Conservation (phyloP, 306 rosid species). For the Trifolium dubium region DNA sequence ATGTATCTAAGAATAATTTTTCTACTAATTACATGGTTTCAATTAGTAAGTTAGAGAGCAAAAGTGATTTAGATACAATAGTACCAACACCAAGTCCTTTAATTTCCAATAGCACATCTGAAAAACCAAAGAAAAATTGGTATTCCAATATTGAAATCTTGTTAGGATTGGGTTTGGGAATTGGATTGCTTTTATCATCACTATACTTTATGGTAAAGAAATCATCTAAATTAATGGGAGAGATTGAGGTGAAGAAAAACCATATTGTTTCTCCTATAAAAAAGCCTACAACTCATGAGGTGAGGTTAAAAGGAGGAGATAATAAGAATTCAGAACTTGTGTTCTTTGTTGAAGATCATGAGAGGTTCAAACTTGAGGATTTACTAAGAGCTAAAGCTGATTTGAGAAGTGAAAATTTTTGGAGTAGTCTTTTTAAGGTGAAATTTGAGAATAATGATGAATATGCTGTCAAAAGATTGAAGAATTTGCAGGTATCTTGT, state of each 20-base stretch:
- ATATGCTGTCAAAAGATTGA: constrained; percentile 77
- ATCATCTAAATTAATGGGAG: constrained; percentile 23
- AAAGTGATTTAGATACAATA: background rate
- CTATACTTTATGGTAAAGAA: constrained; percentile 46
- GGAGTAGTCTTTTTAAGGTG: constrained; percentile 74
- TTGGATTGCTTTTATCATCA: constrained; percentile 40
- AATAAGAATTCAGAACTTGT: constrained; percentile 51
- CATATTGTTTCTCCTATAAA: constrained; percentile 42
- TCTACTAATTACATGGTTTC: constrained; percentile 22
- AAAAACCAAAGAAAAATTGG: background rate
- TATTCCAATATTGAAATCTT: background rate
- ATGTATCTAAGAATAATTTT: constrained; percentile 61
- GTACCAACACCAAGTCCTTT: constrained; percentile 32
- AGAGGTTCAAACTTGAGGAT: constrained; percentile 69
- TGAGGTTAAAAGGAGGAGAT: constrained; percentile 34
- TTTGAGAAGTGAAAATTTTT: constrained; percentile 56
- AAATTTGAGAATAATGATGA: constrained; percentile 52
- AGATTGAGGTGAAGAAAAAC: constrained; percentile 31
- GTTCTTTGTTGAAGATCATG: constrained; percentile 67
- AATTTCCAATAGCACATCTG: background rate
- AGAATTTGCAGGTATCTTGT: constrained; percentile 63
- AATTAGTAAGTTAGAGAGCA: constrained; percentile 24
- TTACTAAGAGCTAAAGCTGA: constrained; percentile 67
- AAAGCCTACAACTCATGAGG: constrained; percentile 25
- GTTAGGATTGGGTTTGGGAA: constrained; percentile 34